Conservation (phyloP, 257 asterid genomes). For the Osmanthus fragrans region DNA sequence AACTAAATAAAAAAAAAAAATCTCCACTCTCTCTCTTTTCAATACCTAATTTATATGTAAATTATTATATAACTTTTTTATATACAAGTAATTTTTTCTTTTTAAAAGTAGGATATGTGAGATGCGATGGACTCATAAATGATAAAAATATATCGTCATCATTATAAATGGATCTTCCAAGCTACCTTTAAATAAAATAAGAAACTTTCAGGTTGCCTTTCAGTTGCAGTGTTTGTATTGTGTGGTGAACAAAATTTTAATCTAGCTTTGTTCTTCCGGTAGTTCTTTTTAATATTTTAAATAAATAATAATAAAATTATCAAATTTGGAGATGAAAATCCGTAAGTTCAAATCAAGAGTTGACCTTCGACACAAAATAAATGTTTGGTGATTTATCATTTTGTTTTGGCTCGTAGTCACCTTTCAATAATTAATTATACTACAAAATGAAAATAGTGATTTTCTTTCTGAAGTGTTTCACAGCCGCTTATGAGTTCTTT, state of each 20-base stretch:
- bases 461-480: background rate
- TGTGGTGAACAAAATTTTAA: background rate
- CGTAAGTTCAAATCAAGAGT: no score
- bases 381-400: no score
- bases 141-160: background rate
- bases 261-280: background rate
- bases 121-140: conserved; percentile 34
- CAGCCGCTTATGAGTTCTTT: background rate
- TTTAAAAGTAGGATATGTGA: conserved; percentile 37
- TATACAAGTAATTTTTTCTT: background rate
- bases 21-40: no score
- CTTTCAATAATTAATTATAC: no score
- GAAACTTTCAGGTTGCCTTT: conserved; percentile 18
- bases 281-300: background rate
- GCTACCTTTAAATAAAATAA: no score
- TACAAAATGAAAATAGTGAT: background rate
- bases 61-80: no score
- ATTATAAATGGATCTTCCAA: conserved; percentile 16
- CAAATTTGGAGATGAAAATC: no score
- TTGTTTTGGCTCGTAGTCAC: no score
- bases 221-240: background rate
- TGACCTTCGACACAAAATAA: no score
- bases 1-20: no score
- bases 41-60: no score
- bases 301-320: no score